Conservation (phyloP, 352 stramenopile species). For the Ochromonadaceae sp. region DNA sequence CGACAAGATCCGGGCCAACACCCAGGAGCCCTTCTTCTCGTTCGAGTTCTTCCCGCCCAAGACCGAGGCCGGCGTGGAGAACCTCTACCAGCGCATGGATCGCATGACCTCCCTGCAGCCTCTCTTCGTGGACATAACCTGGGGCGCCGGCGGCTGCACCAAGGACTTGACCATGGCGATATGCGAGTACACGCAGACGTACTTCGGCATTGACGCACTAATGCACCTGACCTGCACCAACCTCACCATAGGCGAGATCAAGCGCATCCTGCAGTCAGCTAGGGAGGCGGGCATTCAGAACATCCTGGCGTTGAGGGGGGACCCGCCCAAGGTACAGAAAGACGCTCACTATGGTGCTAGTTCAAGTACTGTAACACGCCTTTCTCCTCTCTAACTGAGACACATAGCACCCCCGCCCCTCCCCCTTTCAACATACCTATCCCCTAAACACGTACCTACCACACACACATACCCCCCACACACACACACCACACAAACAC, state of each 20-base stretch:
- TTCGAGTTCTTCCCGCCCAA: conserved; percentile 86
- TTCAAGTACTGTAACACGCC: too few relatives aligned
- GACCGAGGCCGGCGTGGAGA: conserved; percentile 66
- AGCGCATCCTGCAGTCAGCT: conserved; percentile 54
- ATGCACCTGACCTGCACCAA: conserved; percentile 89
- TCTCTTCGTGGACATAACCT: conserved; percentile 81
- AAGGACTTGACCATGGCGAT: conserved; percentile 65
- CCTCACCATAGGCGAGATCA: conserved; percentile 56
- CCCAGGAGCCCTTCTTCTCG: conserved; percentile 54
- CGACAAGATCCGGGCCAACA: conserved; percentile 30
- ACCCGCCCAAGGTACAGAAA: conserved; percentile 58
- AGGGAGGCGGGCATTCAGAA: conserved; percentile 66
- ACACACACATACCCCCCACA: too few relatives aligned
- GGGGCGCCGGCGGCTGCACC: conserved; percentile 62
- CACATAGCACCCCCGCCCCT: background rate
- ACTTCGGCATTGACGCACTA: conserved; percentile 70
- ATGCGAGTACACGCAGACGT: conserved; percentile 68
- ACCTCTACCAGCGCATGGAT: conserved; percentile 69
- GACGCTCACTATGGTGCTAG: conserved; percentile 24
- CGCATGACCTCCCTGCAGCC: conserved; percentile 71
- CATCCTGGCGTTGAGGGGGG: conserved; percentile 67
- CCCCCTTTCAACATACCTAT: background rate
- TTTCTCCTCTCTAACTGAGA: too few relatives aligned
- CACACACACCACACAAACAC: too few relatives aligned
- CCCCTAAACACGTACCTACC: background rate